Percentiles rank a stretch among this genome's conserved stretches.
Evolutionary conservation across 148 eudicot species (phyloP).

Genomic region (Rhododendron molle): DNA sequence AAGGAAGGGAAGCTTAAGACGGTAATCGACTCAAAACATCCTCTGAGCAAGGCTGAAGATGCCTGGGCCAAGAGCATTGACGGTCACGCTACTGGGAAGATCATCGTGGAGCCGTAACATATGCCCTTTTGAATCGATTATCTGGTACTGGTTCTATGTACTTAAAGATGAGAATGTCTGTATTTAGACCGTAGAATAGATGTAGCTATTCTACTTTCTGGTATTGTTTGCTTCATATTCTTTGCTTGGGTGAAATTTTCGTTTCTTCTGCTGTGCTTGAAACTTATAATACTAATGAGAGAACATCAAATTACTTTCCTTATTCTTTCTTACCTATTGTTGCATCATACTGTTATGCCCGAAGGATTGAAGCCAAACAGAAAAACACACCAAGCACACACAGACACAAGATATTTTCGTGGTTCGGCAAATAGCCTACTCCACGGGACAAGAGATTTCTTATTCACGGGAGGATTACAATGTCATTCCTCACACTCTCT

Average conservation of each 20-base stretch:
- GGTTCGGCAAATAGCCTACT: too few species aligned
- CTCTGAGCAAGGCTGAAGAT: conserved; percentile 47
- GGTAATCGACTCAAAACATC: conserved; percentile 30
- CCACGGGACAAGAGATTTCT: too few species aligned
- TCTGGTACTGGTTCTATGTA: not conserved
- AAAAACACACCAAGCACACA: too few species aligned
- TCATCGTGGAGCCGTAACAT: conserved; percentile 38
- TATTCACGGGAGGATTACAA: too few species aligned
- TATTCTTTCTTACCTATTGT: not conserved
- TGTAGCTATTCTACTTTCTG: not conserved
- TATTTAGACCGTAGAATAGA: not conserved
- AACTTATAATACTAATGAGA: not conserved
- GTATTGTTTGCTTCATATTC: not conserved
- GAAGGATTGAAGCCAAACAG: too few species aligned
- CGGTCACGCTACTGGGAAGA: conserved; percentile 65
- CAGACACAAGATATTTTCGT: too few species aligned
- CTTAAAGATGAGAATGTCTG: not conserved
- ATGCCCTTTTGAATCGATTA: not conserved
- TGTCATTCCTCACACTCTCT: too few species aligned
- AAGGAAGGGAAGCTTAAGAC: conserved; percentile 60
- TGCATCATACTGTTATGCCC: not conserved
- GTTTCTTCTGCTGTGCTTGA: not conserved
- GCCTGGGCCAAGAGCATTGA: conserved; percentile 58
- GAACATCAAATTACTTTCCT: not conserved
- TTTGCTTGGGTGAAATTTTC: not conserved